These are phyloP conservation scores for Suhomyces tanzawaensis DNA, from an alignment of 805 yeast species.

Conservation along the genomic window DNA sequence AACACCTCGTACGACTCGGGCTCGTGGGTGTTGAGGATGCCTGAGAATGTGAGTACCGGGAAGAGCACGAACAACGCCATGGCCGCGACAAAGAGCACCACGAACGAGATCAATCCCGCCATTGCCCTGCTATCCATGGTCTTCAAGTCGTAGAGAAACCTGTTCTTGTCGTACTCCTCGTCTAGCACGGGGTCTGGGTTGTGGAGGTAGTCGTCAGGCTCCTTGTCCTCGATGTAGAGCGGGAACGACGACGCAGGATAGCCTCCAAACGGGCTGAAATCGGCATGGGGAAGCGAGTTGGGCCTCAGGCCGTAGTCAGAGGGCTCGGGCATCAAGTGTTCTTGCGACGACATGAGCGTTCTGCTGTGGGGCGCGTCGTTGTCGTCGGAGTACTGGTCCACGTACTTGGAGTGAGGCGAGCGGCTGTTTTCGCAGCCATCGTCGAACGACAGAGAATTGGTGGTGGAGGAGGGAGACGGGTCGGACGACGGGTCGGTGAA, in stretches of 20 bases:
- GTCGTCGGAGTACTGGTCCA: no score
- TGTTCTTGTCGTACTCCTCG: conserved; percentile 28
- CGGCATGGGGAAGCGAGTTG: no score
- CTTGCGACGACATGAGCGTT: no score
- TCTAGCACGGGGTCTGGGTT: conserved; percentile 31
- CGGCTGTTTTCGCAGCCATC: no score
- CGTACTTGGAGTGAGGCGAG: no score
- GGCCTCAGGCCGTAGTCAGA: no score
- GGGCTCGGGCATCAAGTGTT: no score
- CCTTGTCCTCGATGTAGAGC: conserved; percentile 28
- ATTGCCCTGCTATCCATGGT: conserved; percentile 22
- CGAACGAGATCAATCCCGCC: conserved; percentile 21
- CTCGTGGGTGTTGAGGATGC: conserved; percentile 14
- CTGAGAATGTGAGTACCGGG: conserved; percentile 27
- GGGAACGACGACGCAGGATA: conserved; percentile 29
- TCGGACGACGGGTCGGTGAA: no score
- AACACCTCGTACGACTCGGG: conserved; percentile 44
- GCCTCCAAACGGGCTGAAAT: conserved; percentile 29
- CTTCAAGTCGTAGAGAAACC: conserved; percentile 24
- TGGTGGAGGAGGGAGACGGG: no score
- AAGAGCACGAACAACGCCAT: conserved; percentile 19
- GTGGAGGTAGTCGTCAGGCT: conserved; percentile 28
- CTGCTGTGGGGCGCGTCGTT: no score
- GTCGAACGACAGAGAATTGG: no score
- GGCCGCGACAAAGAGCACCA: conserved; percentile 16